Evolutionary conservation across 441 rosid genomes (phyloP), one percentile per base, ranked within the genome.

Genomic region (Pelargonium cotyledonis): DNA sequence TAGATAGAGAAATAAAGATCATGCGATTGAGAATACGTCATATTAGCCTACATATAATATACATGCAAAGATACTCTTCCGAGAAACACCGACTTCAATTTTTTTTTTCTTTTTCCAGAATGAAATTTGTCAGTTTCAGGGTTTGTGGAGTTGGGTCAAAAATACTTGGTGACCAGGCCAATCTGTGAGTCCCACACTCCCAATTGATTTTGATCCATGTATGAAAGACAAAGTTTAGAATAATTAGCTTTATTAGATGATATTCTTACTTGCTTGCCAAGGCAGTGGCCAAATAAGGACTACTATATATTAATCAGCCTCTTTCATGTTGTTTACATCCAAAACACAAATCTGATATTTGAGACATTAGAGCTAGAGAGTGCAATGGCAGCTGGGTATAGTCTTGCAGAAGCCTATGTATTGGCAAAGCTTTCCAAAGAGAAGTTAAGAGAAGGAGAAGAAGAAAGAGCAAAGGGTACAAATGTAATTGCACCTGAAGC

Each of bases 321-420:
- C 53, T 46, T 0, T 46, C 15, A 8, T 6, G 57, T n/a, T 51
- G 14, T 51, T 15, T 51, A 51, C 57, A 51, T n/a, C 19, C 18
- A 51, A 51, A 51, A 14, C 15, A 51, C 57, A 51, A 51, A 51
- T 15, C 57, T 15, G 18, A 51, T 40, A 49, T 49, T 49, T 49
- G 55, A 49, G 55, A 11, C 53, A 14, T 46, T 46, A 3, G 5
- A 46, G n/a, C n/a, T 46, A 46, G 53, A 10, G 53, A 46, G 53
- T 49, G 55, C 18, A 18, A 49, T 51, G 57, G 15, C 57, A 51
- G 57, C 57, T 51, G 57, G 57, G 57, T 15, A 51, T 51, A 14
- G 57, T 51, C 57, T 51, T n/a, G 57, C 57, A 51, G 57, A 51
- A 51, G 57, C 57, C 18, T 51, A 51, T 51, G 57, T 51, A 51